These are phyloP conservation scores for Medakamo hakoo DNA, from an alignment of 139 green algal species.

Conservation along the genomic window DNA sequence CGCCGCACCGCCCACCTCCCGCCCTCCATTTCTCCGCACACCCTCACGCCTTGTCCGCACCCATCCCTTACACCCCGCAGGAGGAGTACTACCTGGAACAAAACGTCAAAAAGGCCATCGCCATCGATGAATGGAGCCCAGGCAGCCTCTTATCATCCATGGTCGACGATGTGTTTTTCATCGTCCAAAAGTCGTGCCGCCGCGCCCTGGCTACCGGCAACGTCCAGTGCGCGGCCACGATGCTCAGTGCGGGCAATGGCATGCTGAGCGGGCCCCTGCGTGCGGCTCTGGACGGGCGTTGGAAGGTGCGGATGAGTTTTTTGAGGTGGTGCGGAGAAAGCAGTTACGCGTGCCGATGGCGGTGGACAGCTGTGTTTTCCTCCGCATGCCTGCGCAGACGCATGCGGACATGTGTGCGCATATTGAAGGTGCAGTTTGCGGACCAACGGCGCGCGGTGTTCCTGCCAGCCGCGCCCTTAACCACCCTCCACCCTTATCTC, in stretches of 20 bases:
- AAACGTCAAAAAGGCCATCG: constrained; percentile 70
- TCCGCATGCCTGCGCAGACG: too few relatives aligned
- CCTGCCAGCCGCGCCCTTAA: too few relatives aligned
- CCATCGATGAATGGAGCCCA: constrained; percentile 59
- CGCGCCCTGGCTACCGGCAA: constrained; percentile 48
- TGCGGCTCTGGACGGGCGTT: constrained; percentile 18
- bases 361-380: too few relatives aligned
- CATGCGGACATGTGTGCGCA: too few relatives aligned
- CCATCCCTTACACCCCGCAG: constrained; percentile 3
- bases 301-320: too few relatives aligned
- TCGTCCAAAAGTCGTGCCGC: constrained; percentile 63
- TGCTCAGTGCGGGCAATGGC: constrained; percentile 30
- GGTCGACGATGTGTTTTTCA: constrained; percentile 93
- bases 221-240: constrained; percentile 30
- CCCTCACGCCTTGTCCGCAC: neutral
- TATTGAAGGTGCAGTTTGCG: too few relatives aligned
- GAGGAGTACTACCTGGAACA: constrained; percentile 88
- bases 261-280: constrained; percentile 33
- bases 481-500: too few relatives aligned
- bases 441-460: too few relatives aligned
- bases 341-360: neutral
- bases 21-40: too few relatives aligned
- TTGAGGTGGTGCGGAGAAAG: too few relatives aligned
- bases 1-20: too few relatives aligned
- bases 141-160: constrained; percentile 57